Base-by-base conservation (phyloP, 2,329 filamentous ascomycete genomes). In the Leptographium radiaticola region DNA sequence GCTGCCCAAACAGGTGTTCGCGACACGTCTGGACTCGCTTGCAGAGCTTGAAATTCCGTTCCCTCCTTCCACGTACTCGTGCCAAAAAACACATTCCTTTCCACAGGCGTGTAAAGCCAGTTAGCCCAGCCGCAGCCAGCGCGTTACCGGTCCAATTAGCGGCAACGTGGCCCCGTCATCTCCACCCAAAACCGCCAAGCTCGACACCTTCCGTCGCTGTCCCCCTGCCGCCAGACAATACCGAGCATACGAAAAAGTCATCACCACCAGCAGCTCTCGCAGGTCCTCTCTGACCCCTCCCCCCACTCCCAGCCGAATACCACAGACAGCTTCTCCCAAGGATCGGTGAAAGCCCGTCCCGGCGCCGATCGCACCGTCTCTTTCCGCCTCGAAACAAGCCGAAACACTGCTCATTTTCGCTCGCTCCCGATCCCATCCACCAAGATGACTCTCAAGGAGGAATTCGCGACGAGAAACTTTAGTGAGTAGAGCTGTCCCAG, bases 381-480 rank as follows among this genome's bases (percentile, higher is more conserved):
- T 44, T 25, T 15, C 36, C 20, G 33, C 13, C 36, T 30, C 47
- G 33, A 49, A 47, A 40, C 34, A 30, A 12, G 10, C 30, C 36
- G 13, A 40, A 25, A 18, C 4, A 38, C 36, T 39, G 13, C 16
- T 40, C 47, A 49, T 49, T 45, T 25, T 45, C 43, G 43, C 43
- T 33, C 34, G 18, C 18, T n/a, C 33, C 18, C n/a, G 34, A 49
- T 6, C 33, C 18, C 31, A 34, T 48, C 45, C 47, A 18, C 18
- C 56, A 55, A 15, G 11, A 61, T 61, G 60, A 78, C 81, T 67
- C 75, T 86, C 71, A 79, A 79, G 69, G 83, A 86, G 65, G 83
- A 86, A 70, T 84, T 87, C 66, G 77, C 77, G 66, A 84, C 82
- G 57, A 75, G 83, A 64, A 87, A 87, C 71, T 87, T 87, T 71